phyloP scores from a whole-genome alignment of 75 land plant species.

The Cunninghamia lanceolata region DNA sequence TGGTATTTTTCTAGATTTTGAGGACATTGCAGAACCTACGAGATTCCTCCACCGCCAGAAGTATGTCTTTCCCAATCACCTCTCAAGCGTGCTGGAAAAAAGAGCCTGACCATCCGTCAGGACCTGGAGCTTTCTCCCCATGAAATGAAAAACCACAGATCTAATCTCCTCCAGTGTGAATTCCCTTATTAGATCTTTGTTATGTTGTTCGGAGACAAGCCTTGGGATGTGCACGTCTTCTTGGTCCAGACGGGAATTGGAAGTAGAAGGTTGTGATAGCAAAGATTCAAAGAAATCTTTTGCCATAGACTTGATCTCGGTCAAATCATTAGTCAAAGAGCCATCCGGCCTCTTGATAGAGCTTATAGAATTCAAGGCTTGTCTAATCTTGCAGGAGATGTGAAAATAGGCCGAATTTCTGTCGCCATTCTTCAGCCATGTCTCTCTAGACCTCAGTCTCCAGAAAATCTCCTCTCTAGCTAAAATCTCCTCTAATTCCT shows the following conservation, averaged over 20 bases:
- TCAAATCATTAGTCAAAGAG: neutral
- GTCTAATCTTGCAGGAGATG: neutral
- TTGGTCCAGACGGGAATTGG: neutral
- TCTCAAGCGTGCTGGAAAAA: neutral
- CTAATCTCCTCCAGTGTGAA: too few species aligned
- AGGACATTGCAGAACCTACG: neutral
- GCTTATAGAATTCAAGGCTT: neutral
- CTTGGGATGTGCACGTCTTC: too few species aligned
- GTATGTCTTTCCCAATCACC: neutral
- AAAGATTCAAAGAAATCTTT: neutral
- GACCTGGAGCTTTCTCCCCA: neutral
- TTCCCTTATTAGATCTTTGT: too few species aligned
- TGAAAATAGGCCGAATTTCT: neutral
- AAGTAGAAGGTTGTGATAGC: neutral
- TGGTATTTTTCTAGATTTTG: neutral
- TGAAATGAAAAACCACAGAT: neutral
- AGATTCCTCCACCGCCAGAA: neutral
- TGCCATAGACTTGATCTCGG: neutral
- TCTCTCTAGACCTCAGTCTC: neutral
- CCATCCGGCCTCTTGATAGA: neutral
- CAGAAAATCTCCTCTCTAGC: neutral
- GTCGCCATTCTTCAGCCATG: neutral
- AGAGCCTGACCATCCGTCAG: neutral
- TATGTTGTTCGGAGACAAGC: too few species aligned
- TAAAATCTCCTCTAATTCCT: neutral